Percentiles rank a stretch among this genome's conserved stretches.
These are phyloP conservation scores for Colletotrichum neosansevieriae DNA, from an alignment of 2,329 filamentous ascomycete species.

Conservation along the genomic window DNA sequence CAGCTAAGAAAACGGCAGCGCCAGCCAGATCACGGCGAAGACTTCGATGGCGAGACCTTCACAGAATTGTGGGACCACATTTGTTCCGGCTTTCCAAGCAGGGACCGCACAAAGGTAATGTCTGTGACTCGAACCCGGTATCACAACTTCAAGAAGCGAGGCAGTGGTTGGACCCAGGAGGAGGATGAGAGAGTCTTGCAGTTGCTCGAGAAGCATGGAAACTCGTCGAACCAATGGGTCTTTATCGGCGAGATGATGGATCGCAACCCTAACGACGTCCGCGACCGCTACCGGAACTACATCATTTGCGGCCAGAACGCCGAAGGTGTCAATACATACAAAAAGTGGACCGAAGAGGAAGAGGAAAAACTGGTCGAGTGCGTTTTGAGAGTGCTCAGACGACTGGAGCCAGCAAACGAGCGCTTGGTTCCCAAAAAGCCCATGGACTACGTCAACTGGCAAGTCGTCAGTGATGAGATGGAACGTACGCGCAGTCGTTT, in stretches of 20 bases:
- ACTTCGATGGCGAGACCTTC: conserved; percentile 49
- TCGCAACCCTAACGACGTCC: conserved; percentile 73
- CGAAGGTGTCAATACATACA: conserved; percentile 48
- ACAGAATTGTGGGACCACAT: conserved; percentile 64
- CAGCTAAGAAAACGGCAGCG: conserved; percentile 43
- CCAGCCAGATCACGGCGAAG: conserved; percentile 49
- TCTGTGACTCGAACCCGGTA: conserved; percentile 71
- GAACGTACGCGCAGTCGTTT: conserved; percentile 70
- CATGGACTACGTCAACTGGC: conserved; percentile 70
- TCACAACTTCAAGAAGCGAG: conserved; percentile 71
- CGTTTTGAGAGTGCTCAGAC: conserved; percentile 65
- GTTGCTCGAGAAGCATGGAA: conserved; percentile 60
- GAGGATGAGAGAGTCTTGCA: conserved; percentile 67
- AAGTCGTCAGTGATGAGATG: conserved; percentile 72
- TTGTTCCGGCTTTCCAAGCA: conserved; percentile 60
- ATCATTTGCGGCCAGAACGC: conserved; percentile 67
- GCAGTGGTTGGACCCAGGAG: conserved; percentile 69
- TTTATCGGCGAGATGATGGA: conserved; percentile 72
- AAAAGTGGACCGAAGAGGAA: conserved; percentile 72
- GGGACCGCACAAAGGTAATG: conserved; percentile 66
- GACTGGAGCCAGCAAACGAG: conserved; percentile 53
- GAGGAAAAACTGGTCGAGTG: conserved; percentile 64
- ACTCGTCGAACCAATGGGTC: conserved; percentile 64
- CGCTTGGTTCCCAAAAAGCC: not conserved
- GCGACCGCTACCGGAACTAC: conserved; percentile 79